These are phyloP conservation scores for Candida sanyaensis DNA, from an alignment of 1,139 yeast species.

Conservation along the genomic window DNA sequence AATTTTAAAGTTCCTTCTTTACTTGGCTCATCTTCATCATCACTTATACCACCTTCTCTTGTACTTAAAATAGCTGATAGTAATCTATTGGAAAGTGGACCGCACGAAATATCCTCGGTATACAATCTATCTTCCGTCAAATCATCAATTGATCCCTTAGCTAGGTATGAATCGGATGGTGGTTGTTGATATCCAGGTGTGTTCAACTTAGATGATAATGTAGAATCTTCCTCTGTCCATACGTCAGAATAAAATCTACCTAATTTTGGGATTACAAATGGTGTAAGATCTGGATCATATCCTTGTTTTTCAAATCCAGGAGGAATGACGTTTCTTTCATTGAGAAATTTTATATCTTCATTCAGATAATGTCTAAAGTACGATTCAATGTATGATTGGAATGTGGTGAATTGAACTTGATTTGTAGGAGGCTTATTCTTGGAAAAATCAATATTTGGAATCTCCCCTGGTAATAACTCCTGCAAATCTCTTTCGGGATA, in stretches of 20 bases:
- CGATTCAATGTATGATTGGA: slow-evolving; percentile 81
- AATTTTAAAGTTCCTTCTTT: slow-evolving; percentile 16
- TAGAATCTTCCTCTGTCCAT: slow-evolving; percentile 84
- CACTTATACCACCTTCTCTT: slow-evolving; percentile 41
- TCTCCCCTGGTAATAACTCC: slow-evolving; percentile 79
- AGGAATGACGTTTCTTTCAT: slow-evolving; percentile 59
- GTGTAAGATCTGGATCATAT: slow-evolving; percentile 68
- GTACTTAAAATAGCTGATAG: slow-evolving; percentile 75
- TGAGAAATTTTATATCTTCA: slow-evolving; percentile 77
- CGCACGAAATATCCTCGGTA: slow-evolving; percentile 78
- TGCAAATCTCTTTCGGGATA: slow-evolving; percentile 80
- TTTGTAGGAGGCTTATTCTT: slow-evolving; percentile 78
- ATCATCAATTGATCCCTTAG: slow-evolving; percentile 63
- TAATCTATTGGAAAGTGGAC: slow-evolving; percentile 86
- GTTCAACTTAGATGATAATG: slow-evolving; percentile 40
- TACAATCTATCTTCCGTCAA: slow-evolving; percentile 68
- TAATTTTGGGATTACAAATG: slow-evolving; percentile 76
- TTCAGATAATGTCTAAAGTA: slow-evolving; percentile 75
- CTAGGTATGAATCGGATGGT: slow-evolving; percentile 48
- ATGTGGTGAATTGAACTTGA: slow-evolving; percentile 91
- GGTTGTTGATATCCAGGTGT: slow-evolving; percentile 41
- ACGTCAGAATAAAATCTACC: slow-evolving; percentile 80
- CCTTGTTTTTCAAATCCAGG: slow-evolving; percentile 47
- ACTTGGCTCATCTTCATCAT: slow-evolving; percentile 27
- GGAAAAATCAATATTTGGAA: slow-evolving; percentile 87